These are phyloP conservation scores for Trametes cubensis DNA, from an alignment of 768 basidiomycete species.

Conservation along the genomic window DNA sequence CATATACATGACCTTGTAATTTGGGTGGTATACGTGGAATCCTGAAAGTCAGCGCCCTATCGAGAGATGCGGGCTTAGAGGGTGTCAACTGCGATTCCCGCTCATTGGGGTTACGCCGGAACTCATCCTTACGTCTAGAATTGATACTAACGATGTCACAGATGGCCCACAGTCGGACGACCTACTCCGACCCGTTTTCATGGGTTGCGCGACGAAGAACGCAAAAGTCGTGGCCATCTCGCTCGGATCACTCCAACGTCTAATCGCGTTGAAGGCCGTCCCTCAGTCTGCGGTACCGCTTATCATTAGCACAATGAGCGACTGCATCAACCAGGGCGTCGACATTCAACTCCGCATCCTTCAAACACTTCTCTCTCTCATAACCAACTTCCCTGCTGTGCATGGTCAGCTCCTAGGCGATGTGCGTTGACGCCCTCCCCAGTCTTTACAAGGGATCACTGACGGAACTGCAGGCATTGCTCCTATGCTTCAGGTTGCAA, in stretches of 20 bases:
- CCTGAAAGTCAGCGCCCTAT: no score
- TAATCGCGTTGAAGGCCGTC: conserved; percentile 86
- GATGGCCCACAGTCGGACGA: conserved; percentile 81
- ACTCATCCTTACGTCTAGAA: no score
- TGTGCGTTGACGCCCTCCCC: conserved; percentile 49
- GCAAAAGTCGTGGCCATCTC: conserved; percentile 94
- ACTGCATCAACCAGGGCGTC: conserved; percentile 90
- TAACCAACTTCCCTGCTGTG: conserved; percentile 84
- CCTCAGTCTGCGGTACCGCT: conserved; percentile 76
- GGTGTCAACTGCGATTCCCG: no score
- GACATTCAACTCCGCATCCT: conserved; percentile 95
- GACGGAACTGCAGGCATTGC: conserved; percentile 61
- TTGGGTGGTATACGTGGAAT: no score
- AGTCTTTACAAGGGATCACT: neutral
- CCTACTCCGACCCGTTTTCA: conserved; percentile 84
- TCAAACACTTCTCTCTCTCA: conserved; percentile 87
- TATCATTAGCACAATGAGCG: conserved; percentile 82
- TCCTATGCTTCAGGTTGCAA: conserved; percentile 95
- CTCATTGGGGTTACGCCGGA: no score
- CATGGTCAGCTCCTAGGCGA: conserved; percentile 81
- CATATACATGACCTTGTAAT: no score
- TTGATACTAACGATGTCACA: conserved; percentile 29
- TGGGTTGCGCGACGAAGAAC: conserved; percentile 92
- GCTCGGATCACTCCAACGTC: conserved; percentile 85
- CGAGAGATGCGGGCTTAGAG: no score